Conservation (phyloP, 768 basidiomycete genomes). For the Suillus occidentalis region DNA sequence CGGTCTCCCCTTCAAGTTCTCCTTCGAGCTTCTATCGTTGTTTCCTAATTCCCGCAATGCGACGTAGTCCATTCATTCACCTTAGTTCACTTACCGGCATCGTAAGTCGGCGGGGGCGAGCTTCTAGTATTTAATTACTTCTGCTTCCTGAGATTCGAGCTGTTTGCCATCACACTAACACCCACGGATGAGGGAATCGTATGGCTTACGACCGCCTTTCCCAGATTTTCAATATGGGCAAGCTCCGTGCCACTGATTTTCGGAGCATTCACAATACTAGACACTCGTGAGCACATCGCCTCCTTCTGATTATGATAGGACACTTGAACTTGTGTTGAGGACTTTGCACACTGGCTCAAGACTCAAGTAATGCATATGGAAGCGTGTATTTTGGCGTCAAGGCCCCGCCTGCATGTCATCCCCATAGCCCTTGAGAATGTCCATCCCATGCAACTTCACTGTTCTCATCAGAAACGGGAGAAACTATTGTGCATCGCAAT, state of each 20-base stretch:
- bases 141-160: not conserved
- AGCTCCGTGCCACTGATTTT: not conserved
- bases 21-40: not conserved
- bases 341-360: not conserved
- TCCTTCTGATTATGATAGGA: not conserved
- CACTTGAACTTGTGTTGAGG: not conserved
- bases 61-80: not conserved
- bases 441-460: not conserved
- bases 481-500: not conserved
- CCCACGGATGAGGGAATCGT: slow-evolving; percentile 9
- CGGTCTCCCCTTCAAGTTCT: not conserved
- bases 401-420: not conserved
- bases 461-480: not conserved
- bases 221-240: slow-evolving; percentile 4
- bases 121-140: not conserved
- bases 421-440: not conserved
- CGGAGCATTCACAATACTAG: not conserved
- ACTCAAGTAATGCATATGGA: not conserved
- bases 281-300: not conserved
- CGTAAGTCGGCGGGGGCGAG: no score
- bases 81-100: no score
- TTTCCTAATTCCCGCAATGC: not conserved
- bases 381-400: not conserved
- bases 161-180: slow-evolving; percentile 2
- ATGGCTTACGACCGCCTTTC: slow-evolving; percentile 1